Base-by-base conservation (phyloP, 768 basidiomycete species). In the Cyclocybe cylindracea region DNA sequence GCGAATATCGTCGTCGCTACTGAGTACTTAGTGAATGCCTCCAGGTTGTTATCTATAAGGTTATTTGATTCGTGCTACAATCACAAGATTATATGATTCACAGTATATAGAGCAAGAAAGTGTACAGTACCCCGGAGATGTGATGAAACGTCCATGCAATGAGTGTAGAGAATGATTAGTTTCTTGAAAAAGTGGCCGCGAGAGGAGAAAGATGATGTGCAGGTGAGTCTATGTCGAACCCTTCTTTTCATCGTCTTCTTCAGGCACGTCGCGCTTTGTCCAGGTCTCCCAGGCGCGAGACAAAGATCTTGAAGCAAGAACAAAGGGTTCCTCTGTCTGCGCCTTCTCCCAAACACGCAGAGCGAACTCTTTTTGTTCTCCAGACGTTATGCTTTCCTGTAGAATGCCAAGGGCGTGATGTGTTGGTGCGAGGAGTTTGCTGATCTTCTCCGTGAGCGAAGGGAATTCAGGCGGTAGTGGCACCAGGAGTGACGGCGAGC, bases 311-410 rank as follows among this genome's bases (percentile, higher is more conserved):
- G 69, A 70, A 2, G 75, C 78, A 14, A 81, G 69, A 37, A 74
- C 61, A 48, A 74, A 81, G 0, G 89, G 89, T 47, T 89, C 85
- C 10, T 75, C 73, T 1, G 82, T 79, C 68, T 71, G 75, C 13
- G 85, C 80, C 62, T 86, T 89, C 61, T 86, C 82, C 79, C 81
- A 83, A 11, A 85, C 66, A 3, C 82, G 80, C 31, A 59, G 59
- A 2, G 78, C 83, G 61, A 91, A 81, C 57, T 82, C 70, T 44
- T 62, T 72, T 54, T 86, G 82, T 51, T 80, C 78, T 9, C 88
- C 87, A 1, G 79, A 80, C 11, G 70, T 62, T 11, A 87, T 54
- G 51, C 78, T 87, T 36, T 80, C 77, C 32, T 66, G 77, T 18
- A 84, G 67, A 18, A 85, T 77, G 10, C 65, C 66, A 8, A 89